A percentile compares a stretch with the other conserved stretches of the same genome.
These are phyloP conservation scores for Hypoxylon crocopeplum DNA, from an alignment of 495 filamentous ascomycete species.

Conservation along the genomic window DNA sequence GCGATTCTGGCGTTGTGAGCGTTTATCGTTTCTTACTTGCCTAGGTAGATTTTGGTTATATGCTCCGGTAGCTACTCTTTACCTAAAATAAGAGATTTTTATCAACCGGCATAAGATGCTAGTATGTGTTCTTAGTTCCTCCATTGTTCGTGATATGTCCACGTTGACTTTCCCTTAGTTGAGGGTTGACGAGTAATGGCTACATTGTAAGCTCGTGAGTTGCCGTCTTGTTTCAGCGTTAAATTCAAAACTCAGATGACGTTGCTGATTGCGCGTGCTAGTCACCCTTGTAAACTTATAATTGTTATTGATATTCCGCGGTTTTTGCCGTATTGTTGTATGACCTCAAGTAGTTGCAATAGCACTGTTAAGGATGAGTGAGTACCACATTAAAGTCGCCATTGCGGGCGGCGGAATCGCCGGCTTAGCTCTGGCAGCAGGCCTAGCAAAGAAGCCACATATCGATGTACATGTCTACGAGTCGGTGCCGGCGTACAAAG, in stretches of 20 bases:
- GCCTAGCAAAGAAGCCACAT: conserved; percentile 41
- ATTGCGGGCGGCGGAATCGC: conserved; percentile 48
- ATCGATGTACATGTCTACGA: conserved; percentile 45
- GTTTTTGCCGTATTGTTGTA: neutral
- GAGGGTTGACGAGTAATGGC: too few species aligned
- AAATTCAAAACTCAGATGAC: conserved; percentile 7
- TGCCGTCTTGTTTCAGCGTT: neutral
- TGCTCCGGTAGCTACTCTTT: too few species aligned
- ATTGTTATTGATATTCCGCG: neutral
- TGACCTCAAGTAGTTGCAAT: neutral
- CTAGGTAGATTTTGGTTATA: too few species aligned
- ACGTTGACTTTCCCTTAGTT: too few species aligned
- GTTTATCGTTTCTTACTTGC: too few species aligned
- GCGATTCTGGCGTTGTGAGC: too few species aligned
- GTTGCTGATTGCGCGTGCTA: conserved; percentile 13
- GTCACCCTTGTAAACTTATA: conserved; percentile 6
- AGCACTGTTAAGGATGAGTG: conserved; percentile 2
- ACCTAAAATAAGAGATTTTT: too few species aligned
- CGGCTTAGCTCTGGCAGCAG: conserved; percentile 46
- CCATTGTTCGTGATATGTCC: too few species aligned
- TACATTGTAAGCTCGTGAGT: conserved; percentile 1
- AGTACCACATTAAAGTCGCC: conserved; percentile 37
- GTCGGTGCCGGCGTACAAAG: conserved; percentile 35
- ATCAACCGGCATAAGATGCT: too few species aligned
- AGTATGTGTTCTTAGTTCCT: too few species aligned